Evolutionary conservation across 441 rosid species (phyloP), one percentile per base, ranked within the genome.

Genomic region (Populus hybrid): DNA sequence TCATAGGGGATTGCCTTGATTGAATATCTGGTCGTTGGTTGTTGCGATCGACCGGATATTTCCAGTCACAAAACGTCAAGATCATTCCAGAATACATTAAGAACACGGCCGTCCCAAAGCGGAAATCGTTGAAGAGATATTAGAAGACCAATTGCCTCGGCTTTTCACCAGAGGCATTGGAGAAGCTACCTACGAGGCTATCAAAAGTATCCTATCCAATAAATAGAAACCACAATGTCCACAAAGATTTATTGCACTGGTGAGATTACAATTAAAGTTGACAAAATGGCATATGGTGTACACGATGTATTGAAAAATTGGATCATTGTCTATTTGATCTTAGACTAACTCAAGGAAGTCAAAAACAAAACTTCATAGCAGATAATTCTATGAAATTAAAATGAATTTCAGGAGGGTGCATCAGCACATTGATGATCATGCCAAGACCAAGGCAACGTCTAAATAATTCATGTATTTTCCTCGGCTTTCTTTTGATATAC

Each of bases 401-500:
- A 24, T 14, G 14, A 42, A 14, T 24, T 71, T 53, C 63, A 18
- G 23, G 23, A 2, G 63, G 63, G n/a, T 7, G 63, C 63, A 57
- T 19, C 23, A 19, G 21, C 63, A 19, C 63, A 57, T 19, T 57
- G 9, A 57, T 0, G 63, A 57, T 18, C 63, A n/a, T n/a, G 9
- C 34, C 10, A 10, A 30, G 59, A 7, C 16, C 67, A 50, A 24
- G 38, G 5, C 7, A 28, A 3, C 26, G 18, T 63, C 69, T 30
- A n/a, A 63, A 23, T 24, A 61, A 16, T 18, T 35, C 57, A 24
- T 11, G 34, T 14, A 38, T 63, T 18, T 4, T 12, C 64, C 70
- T 64, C 71, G 16, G 21, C 9, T 70, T 69, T 59, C 79, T 69
- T 76, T 61, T 38, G 26, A 63, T 61, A 71, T n/a, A 14, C 65